A percentile compares a stretch with the other conserved stretches of the same genome.
Evolutionary conservation across 805 yeast genomes (phyloP).

Genomic region (Maudiozyma pseudohumilis): DNA sequence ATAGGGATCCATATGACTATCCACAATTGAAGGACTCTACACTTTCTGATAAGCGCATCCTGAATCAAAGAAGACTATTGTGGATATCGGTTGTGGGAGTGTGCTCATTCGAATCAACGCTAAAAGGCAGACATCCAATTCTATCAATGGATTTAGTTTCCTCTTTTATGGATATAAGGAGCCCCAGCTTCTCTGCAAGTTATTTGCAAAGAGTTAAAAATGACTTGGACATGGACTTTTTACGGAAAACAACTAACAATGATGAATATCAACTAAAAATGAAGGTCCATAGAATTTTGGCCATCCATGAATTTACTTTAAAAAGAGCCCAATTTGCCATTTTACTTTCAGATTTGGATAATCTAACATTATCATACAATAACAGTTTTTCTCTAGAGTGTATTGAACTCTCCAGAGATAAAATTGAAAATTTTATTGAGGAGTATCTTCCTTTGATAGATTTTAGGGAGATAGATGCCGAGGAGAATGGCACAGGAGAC

Average conservation of each 20-base stretch:
- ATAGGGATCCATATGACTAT: conserved; percentile 26
- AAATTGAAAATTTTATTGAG: conserved; percentile 15
- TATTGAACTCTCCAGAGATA: conserved; percentile 15
- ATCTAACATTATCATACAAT: conserved; percentile 19
- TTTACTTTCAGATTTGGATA: conserved; percentile 20
- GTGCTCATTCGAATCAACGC: conserved; percentile 21
- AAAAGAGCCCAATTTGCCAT: conserved; percentile 20
- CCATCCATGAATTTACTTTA: conserved; percentile 17
- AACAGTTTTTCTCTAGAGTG: conserved; percentile 13
- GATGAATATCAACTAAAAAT: conserved; percentile 1
- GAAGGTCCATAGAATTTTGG: conserved; percentile 8
- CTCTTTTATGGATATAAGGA: conserved; percentile 14
- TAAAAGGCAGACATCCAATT: conserved; percentile 25
- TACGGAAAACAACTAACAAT: background rate
- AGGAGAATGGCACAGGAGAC: background rate
- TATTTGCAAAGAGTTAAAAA: conserved; percentile 17
- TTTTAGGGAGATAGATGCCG: conserved; percentile 3
- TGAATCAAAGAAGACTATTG: conserved; percentile 24
- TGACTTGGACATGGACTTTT: conserved; percentile 9
- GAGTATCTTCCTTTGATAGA: conserved; percentile 12
- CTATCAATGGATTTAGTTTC: conserved; percentile 10
- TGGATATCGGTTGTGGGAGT: conserved; percentile 23
- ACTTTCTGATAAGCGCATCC: conserved; percentile 13
- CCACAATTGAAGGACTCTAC: conserved; percentile 16
- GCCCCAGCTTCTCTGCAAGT: conserved; percentile 9